These are phyloP conservation scores for Pleurotus djamor DNA, from an alignment of 768 basidiomycete species.

Conservation along the genomic window DNA sequence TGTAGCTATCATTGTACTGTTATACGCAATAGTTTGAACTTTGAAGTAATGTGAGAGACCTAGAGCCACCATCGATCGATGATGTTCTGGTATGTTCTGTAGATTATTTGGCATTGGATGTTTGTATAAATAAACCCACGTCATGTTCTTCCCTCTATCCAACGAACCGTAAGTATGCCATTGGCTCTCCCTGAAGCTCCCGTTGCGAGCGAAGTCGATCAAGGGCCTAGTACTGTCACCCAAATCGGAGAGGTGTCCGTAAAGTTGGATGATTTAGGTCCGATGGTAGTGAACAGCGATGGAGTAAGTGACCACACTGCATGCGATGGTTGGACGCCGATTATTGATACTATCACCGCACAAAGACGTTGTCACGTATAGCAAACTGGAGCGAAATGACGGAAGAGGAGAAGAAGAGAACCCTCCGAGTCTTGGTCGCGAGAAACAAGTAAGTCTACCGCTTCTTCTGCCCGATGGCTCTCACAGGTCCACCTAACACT, in stretches of 20 bases:
- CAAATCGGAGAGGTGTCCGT: constrained; percentile 25
- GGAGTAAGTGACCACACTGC: constrained; percentile 38
- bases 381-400: constrained; percentile 64
- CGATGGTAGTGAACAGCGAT: constrained; percentile 68
- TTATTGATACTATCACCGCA: background rate
- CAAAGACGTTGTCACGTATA: constrained; percentile 63
- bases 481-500: no score
- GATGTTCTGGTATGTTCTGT: no score
- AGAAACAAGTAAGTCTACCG: constrained; percentile 42
- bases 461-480: background rate
- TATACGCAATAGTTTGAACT: no score
- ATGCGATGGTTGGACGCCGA: background rate
- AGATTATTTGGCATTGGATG: no score
- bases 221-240: constrained; percentile 2
- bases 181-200: background rate
- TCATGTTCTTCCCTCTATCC: no score
- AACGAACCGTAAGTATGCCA: background rate
- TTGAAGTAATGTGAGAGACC: no score
- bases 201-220: background rate
- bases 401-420: constrained; percentile 53
- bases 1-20: no score
- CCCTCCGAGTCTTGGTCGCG: constrained; percentile 48
- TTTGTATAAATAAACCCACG: no score
- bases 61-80: no score
- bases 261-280: constrained; percentile 59